These are phyloP conservation scores for Dendryphion nanum DNA, from an alignment of 2,329 filamentous ascomycete genomes.

Conservation along the genomic window DNA sequence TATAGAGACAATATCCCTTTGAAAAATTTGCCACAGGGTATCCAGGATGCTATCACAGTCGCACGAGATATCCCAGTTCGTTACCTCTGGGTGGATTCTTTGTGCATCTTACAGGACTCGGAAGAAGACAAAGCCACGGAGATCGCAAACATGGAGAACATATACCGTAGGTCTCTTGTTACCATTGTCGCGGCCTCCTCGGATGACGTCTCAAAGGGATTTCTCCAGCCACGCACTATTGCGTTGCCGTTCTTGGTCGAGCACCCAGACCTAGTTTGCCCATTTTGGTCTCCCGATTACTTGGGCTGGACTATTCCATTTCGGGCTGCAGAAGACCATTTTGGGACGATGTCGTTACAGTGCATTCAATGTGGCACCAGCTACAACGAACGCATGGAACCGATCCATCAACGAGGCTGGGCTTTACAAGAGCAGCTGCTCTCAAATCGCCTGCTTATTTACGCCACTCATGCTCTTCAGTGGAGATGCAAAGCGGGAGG, in stretches of 20 bases:
- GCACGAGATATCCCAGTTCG: not conserved
- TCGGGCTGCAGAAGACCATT: not conserved
- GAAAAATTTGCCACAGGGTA: not conserved
- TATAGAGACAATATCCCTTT: not conserved
- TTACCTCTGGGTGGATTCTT: slow-evolving; percentile 7
- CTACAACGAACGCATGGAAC: not conserved
- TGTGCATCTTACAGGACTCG: slow-evolving; percentile 8
- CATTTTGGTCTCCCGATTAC: not conserved
- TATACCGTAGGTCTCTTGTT: slow-evolving; percentile 2
- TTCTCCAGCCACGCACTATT: not conserved
- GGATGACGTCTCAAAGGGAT: not conserved
- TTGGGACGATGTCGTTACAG: slow-evolving; percentile 3
- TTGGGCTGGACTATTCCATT: slow-evolving; percentile 1
- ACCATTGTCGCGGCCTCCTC: slow-evolving; percentile 2
- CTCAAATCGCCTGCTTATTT: not conserved
- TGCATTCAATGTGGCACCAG: not conserved
- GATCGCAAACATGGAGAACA: slow-evolving; percentile 1
- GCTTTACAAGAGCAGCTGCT: not conserved
- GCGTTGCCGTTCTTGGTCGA: not conserved
- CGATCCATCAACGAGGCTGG: not conserved
- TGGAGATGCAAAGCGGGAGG: not conserved
- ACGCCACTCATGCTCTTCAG: not conserved
- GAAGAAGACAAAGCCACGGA: slow-evolving; percentile 4
- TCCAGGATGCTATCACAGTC: slow-evolving; percentile 2
- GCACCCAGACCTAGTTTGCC: too few relatives aligned